A percentile compares a stretch with the other conserved stretches of the same genome.
Conservation (phyloP, 1,284 basidiomycete genomes). For the Ceratobasidium sp. region DNA sequence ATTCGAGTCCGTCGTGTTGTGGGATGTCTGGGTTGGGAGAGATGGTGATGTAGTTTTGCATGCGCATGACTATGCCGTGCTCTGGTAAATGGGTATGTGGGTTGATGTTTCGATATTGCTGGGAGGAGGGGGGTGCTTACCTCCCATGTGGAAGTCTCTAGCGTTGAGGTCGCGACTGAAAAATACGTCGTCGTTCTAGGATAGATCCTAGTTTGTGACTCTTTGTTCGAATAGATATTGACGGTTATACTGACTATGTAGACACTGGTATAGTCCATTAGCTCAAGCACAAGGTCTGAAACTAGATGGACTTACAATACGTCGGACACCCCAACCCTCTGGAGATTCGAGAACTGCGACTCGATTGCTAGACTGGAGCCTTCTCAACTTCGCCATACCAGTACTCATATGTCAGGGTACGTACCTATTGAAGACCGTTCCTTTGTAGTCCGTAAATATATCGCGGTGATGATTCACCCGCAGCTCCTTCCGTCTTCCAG, state of each 20-base stretch:
- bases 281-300: not conserved
- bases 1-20: constrained; percentile 45
- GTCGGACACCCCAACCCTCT: constrained; percentile 4
- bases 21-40: constrained; percentile 26
- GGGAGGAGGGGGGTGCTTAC: not conserved
- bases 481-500: constrained; percentile 1
- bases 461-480: constrained; percentile 27
- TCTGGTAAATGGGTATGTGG: not conserved
- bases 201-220: not conserved
- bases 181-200: constrained; percentile 42
- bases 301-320: constrained; percentile 12
- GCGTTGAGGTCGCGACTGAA: constrained; percentile 24
- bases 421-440: constrained; percentile 34
- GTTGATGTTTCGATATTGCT: not conserved
- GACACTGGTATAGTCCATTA: not conserved
- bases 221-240: not conserved
- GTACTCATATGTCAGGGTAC: not conserved
- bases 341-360: constrained; percentile 36
- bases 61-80: constrained; percentile 41
- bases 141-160: constrained; percentile 38
- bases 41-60: constrained; percentile 40
- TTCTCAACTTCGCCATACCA: too few relatives aligned
- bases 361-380: constrained; percentile 28
- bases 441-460: constrained; percentile 29
- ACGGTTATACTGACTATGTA: constrained; percentile 19